Evolutionary conservation across 305 asterid genomes (phyloP).

Genomic region (Fraxinus platypoda): DNA sequence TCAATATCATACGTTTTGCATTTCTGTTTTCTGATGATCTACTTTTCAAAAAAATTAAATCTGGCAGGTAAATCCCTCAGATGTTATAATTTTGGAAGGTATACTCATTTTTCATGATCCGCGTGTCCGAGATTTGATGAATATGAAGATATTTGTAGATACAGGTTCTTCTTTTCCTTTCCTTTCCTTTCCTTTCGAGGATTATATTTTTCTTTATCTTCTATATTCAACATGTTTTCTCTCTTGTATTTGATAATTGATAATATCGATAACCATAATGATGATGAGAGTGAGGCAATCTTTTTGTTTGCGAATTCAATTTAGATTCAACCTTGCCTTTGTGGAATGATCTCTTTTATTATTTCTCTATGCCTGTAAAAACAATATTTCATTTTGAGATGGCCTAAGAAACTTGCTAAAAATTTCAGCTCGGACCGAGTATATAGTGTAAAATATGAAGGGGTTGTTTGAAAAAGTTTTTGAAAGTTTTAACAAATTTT

Average conservation of each 20-base stretch:
- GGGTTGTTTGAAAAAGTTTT: background rate
- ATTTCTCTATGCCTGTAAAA: background rate
- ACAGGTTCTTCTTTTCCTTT: constrained; percentile 61
- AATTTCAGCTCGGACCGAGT: background rate
- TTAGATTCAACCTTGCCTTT: background rate
- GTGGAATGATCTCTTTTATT: background rate
- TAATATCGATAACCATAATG: background rate
- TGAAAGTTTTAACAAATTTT: background rate
- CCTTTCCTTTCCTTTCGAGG: constrained; percentile 20
- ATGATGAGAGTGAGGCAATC: background rate
- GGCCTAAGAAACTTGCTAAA: constrained; percentile 21
- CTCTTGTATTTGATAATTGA: background rate
- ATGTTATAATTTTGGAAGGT: constrained; percentile 94
- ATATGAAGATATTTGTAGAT: constrained; percentile 97
- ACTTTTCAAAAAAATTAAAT: background rate
- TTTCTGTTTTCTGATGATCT: background rate
- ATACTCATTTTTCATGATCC: constrained; percentile 94
- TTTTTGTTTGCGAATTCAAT: background rate
- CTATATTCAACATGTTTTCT: background rate
- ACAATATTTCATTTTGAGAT: constrained; percentile 2
- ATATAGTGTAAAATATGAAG: background rate
- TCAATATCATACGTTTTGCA: background rate
- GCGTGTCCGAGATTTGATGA: constrained; percentile 86
- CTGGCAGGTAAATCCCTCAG: constrained; percentile 95
- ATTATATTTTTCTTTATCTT: constrained; percentile 2